Conservation (phyloP, 139 green algal species). For the Volvox reticuliferus region DNA sequence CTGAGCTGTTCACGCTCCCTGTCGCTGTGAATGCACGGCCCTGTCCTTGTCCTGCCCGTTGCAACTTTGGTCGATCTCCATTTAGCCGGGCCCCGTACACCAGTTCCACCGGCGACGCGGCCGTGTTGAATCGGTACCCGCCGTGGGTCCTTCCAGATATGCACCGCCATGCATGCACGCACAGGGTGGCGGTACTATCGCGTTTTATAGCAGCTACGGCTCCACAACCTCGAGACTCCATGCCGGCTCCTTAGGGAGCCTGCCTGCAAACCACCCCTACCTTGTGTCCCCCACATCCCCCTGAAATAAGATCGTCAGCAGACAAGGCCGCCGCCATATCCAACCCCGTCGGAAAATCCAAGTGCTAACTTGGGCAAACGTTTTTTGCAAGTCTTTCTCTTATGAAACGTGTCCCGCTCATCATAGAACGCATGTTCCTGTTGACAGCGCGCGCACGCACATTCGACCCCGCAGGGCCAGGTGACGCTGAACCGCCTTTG, state of each 20-base stretch:
- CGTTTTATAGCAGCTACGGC: no score
- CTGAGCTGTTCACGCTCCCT: not conserved
- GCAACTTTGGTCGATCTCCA: no score
- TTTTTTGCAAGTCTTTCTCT: not conserved
- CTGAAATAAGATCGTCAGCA: not conserved
- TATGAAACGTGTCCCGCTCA: not conserved
- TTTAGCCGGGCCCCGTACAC: no score
- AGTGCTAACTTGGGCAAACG: not conserved
- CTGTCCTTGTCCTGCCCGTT: no score
- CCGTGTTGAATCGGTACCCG: not conserved
- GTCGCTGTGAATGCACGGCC: not conserved
- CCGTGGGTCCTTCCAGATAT: not conserved
- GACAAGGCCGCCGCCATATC: not conserved
- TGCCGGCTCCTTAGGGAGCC: no score
- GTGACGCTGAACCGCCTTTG: slow-evolving; percentile 37
- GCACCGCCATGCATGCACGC: not conserved
- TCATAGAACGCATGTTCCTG: not conserved
- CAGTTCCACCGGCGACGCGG: not conserved
- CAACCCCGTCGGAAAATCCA: not conserved
- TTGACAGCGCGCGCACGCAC: not conserved
- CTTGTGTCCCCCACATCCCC: not conserved
- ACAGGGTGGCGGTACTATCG: no score
- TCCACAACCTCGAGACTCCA: no score
- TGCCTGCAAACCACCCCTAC: not conserved
- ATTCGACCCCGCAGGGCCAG: slow-evolving; percentile 17